Base-by-base conservation (phyloP, 306 rosid genomes). In the Casuarina equisetifolia region DNA sequence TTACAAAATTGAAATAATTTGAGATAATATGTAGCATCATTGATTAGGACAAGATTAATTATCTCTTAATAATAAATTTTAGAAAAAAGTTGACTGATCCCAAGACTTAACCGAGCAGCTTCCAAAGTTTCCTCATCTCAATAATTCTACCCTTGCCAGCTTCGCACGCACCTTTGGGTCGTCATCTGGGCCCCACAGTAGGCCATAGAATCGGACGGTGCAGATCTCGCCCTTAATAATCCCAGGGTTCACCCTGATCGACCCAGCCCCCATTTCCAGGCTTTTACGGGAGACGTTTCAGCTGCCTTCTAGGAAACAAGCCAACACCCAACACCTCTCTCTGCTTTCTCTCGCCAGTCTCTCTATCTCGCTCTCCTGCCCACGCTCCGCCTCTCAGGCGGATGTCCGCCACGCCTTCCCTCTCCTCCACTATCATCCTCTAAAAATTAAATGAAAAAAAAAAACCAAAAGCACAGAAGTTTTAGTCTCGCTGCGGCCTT, bases 341-440 rank as follows among this genome's bases (percentile, higher is more conserved):
- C 3, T n/a, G n/a, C n/a, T n/a, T n/a, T n/a, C n/a, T n/a, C n/a
- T n/a, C n/a, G n/a, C n/a, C n/a, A n/a, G n/a, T 39, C 19, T 63
- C 6, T 74, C 70, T 13, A 0, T 20, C 45, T 13, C 40, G 38
- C 44, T 12, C 7, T 54, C 15, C 11, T 8, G 42, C 69, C 82
- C 85, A 80, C 85, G 87, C 81, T 86, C 91, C 83, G 87, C 87
- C 85, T 64, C 84, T 10, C 62, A 64, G 84, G 87, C 92, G 90
- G 83, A 74, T 83, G 85, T 79, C 86, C 91, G 84, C 69, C 83
- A 25, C 82, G 39, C 91, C 96, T 94, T 92, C 97, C 98, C 97
- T 94, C 98, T 92, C 97, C 97, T 94, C 98, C 78, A 76, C 84
- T 79, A 85, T 77, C 55, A 1, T 19, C 49, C 67, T 25, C 32